Evolutionary conservation across 2,329 filamentous ascomycete genomes (phyloP).

Genomic region (Penicillium sp.): DNA sequence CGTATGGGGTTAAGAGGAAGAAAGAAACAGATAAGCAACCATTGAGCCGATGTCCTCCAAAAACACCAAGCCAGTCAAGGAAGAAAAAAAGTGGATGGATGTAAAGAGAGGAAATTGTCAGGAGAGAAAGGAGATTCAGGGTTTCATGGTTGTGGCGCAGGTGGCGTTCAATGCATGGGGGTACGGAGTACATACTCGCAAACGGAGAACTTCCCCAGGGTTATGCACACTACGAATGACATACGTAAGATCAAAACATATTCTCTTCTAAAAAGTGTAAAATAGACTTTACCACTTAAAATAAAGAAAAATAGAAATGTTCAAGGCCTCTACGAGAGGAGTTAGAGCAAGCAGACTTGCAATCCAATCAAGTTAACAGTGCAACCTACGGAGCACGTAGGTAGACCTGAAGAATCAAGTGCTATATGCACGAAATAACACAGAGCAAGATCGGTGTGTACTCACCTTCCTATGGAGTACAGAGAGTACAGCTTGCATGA

Average conservation of each 20-base stretch:
- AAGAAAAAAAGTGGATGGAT: slow-evolving; percentile 15
- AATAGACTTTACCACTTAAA: background rate
- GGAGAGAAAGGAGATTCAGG: slow-evolving; percentile 25
- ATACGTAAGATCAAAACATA: background rate
- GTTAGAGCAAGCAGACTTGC: background rate
- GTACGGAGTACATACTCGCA: background rate
- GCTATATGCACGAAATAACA: background rate
- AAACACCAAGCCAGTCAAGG: slow-evolving; percentile 28
- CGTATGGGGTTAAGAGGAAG: slow-evolving; percentile 16
- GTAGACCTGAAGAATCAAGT: background rate
- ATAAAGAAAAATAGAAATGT: background rate
- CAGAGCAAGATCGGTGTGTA: background rate
- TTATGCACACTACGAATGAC: background rate
- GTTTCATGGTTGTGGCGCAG: slow-evolving; percentile 26
- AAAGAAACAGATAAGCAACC: slow-evolving; percentile 18
- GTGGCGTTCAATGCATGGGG: slow-evolving; percentile 21
- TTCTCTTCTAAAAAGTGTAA: background rate
- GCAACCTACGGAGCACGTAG: background rate
- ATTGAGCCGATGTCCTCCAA: slow-evolving; percentile 27
- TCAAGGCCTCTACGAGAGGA: background rate
- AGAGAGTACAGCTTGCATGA: background rate
- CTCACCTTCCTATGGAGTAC: too few species aligned
- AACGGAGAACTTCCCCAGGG: background rate
- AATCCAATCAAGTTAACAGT: background rate
- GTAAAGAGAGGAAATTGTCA: slow-evolving; percentile 15